phyloP scores from a whole-genome alignment of 1,284 basidiomycete species.

The Flammula alnicola region DNA sequence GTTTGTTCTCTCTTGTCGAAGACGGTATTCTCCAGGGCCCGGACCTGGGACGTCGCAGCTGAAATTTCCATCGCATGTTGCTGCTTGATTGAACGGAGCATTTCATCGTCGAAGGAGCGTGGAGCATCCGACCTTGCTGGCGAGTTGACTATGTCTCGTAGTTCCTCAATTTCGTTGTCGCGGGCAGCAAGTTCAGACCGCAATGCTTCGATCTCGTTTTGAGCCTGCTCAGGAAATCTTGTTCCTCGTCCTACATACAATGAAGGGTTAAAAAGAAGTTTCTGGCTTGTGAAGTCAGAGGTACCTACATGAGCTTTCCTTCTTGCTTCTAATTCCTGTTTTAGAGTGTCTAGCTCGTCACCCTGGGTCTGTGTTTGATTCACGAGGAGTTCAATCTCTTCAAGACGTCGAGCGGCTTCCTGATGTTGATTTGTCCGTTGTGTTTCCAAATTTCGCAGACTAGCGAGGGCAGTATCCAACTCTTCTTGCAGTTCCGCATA shows the following conservation, averaged over 20 bases:
- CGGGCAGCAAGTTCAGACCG: slow-evolving; percentile 59
- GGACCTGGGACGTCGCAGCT: slow-evolving; percentile 74
- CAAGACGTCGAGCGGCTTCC: slow-evolving; percentile 50
- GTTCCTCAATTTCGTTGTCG: slow-evolving; percentile 66
- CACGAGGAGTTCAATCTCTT: slow-evolving; percentile 58
- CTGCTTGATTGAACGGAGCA: slow-evolving; percentile 68
- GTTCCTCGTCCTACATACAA: slow-evolving; percentile 55
- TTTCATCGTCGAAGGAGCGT: slow-evolving; percentile 68
- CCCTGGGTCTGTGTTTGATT: slow-evolving; percentile 46
- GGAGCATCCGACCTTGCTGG: slow-evolving; percentile 39
- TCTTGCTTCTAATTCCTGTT: slow-evolving; percentile 55
- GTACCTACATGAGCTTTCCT: slow-evolving; percentile 43
- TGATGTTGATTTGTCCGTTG: slow-evolving; percentile 62
- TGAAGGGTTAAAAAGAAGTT: background rate
- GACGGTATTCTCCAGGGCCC: slow-evolving; percentile 71
- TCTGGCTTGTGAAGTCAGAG: background rate
- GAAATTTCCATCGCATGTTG: slow-evolving; percentile 82
- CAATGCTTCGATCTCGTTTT: slow-evolving; percentile 69
- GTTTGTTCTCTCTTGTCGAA: slow-evolving; percentile 75
- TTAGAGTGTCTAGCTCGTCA: slow-evolving; percentile 53
- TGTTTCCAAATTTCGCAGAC: slow-evolving; percentile 57
- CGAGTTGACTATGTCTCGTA: slow-evolving; percentile 47
- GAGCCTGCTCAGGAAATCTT: slow-evolving; percentile 64
- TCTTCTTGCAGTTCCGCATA: slow-evolving; percentile 67
- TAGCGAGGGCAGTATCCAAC: slow-evolving; percentile 54